Conservation (phyloP, 176 grass and related monocot species). For the Olyra latifolia region DNA sequence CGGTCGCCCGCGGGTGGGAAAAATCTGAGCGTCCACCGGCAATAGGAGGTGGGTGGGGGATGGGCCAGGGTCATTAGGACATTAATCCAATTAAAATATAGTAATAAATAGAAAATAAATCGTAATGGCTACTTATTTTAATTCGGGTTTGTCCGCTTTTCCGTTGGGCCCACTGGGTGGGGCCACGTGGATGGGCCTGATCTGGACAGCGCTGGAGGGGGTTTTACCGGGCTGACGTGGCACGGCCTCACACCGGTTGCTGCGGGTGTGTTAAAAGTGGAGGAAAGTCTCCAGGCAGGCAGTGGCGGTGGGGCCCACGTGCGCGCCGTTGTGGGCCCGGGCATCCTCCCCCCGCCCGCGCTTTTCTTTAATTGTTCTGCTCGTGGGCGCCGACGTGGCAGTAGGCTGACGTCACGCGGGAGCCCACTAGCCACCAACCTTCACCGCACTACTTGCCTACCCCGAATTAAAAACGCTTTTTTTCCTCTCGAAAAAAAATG, state of each 20-base stretch:
- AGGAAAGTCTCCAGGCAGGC: constrained; percentile 43
- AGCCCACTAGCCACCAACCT: constrained; percentile 55
- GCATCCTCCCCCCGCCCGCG: background rate
- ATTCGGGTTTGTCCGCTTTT: constrained; percentile 35
- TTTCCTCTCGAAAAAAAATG: background rate
- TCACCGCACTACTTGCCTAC: constrained; percentile 52
- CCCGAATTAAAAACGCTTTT: background rate
- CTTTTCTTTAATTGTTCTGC: constrained; percentile 41
- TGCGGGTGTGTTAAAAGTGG: constrained; percentile 44
- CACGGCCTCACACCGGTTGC: constrained; percentile 29
- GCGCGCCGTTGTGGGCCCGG: background rate
- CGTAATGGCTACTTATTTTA: background rate
- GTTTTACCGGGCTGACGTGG: constrained; percentile 50
- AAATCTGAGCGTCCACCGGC: constrained; percentile 42
- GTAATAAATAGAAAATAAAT: background rate
- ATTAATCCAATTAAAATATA: background rate
- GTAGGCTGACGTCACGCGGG: constrained; percentile 32
- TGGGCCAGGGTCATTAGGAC: background rate
- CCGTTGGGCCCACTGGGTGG: background rate
- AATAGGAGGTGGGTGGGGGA: constrained; percentile 34
- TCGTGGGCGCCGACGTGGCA: constrained; percentile 70
- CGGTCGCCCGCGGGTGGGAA: background rate
- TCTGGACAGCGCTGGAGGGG: constrained; percentile 32
- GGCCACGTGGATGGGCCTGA: constrained; percentile 39
- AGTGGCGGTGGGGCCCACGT: constrained; percentile 7